phyloP scores from a whole-genome alignment of 257 asterid genomes.

The Solanum dulcamara region DNA sequence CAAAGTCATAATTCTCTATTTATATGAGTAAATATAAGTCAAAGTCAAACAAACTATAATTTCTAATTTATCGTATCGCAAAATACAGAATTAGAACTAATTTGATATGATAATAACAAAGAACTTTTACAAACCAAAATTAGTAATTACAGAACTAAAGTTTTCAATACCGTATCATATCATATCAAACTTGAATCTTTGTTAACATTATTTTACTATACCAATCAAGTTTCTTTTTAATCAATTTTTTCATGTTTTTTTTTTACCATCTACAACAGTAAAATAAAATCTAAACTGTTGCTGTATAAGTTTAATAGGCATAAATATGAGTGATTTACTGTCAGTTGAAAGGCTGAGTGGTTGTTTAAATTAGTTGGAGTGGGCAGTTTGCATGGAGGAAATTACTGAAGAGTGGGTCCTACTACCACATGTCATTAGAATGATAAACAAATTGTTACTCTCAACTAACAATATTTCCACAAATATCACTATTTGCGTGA shows the following conservation, averaged over 20 bases:
- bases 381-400: slow-evolving; percentile 54
- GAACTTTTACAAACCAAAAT: not conserved
- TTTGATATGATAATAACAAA: not conserved
- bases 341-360: not conserved
- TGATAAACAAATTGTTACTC: not conserved
- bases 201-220: not conserved
- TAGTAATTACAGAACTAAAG: not conserved
- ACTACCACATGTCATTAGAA: slow-evolving; percentile 1
- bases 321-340: not conserved
- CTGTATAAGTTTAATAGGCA: no score
- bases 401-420: slow-evolving; percentile 34
- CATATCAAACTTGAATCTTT: no score
- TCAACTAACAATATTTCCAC: not conserved
- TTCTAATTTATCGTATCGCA: accelerated
- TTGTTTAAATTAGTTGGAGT: slow-evolving; percentile 36
- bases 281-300: not conserved
- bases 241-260: not conserved
- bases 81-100: not conserved
- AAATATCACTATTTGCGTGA: not conserved
- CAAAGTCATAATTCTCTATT: not conserved
- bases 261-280: not conserved
- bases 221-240: no score
- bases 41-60: not conserved
- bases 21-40: not conserved
- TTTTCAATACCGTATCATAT: not conserved